Evolutionary conservation across 352 stramenopile species (phyloP).

Genomic region (Pythium aquatile): DNA sequence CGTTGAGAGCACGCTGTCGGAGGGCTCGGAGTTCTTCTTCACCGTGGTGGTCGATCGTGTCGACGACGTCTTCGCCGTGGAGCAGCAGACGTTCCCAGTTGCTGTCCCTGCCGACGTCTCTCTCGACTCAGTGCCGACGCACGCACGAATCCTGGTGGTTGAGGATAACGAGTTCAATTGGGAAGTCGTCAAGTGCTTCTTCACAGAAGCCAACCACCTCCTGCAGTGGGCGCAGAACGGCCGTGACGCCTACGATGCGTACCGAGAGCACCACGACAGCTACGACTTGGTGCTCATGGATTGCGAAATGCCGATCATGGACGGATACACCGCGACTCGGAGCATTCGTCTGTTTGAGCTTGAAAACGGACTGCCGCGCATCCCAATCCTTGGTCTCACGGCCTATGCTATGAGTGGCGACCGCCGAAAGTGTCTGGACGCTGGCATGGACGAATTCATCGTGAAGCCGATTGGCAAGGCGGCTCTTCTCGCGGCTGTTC

Average conservation of each 20-base stretch:
- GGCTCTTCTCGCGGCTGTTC: conserved; percentile 59
- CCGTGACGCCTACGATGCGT: conserved; percentile 62
- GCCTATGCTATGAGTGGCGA: conserved; percentile 86
- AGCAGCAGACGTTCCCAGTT: conserved; percentile 42
- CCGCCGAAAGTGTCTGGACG: conserved; percentile 78
- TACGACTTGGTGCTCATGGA: conserved; percentile 87
- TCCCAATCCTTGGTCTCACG: conserved; percentile 82
- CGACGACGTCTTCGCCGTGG: conserved; percentile 45
- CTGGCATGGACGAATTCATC: conserved; percentile 86
- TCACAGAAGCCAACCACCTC: conserved; percentile 76
- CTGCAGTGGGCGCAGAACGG: conserved; percentile 84
- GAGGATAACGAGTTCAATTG: conserved; percentile 92
- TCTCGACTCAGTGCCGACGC: conserved; percentile 48
- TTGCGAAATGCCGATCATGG: conserved; percentile 88
- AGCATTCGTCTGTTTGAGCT: conserved; percentile 74
- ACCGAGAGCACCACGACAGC: conserved; percentile 69
- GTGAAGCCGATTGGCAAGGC: conserved; percentile 83
- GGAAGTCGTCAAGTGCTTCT: conserved; percentile 89
- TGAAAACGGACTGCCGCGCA: conserved; percentile 60
- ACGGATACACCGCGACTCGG: conserved; percentile 71
- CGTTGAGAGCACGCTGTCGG: conserved; percentile 73
- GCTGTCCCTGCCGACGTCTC: conserved; percentile 30
- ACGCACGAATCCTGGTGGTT: conserved; percentile 77
- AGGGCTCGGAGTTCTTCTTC: conserved; percentile 87
- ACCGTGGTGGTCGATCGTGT: conserved; percentile 62